Conservation (phyloP, 805 yeast genomes). For the Henningerozyma blattae region DNA sequence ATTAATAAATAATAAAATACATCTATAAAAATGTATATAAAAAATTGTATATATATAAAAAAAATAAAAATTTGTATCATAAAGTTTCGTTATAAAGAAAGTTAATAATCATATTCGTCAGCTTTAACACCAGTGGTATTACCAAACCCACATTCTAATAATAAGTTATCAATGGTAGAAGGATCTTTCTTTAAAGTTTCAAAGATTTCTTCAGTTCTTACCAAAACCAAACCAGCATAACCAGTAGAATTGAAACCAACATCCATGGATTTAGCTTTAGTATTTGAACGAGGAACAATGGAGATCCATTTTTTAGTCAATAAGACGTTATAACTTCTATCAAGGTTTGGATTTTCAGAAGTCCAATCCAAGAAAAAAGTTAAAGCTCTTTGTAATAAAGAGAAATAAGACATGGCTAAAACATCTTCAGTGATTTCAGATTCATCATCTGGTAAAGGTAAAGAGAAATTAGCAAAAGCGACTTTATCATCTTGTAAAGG, state of each 20-base stretch:
- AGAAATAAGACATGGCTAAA: slow-evolving; percentile 57
- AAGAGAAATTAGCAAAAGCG: slow-evolving; percentile 73
- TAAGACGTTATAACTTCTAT: slow-evolving; percentile 63
- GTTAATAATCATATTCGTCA: slow-evolving; percentile 49
- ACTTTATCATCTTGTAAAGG: slow-evolving; percentile 52
- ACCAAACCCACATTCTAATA: slow-evolving; percentile 57
- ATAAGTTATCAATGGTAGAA: slow-evolving; percentile 33
- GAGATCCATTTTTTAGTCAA: slow-evolving; percentile 78
- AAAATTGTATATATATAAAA: no score
- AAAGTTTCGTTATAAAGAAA: no score
- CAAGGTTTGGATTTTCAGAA: slow-evolving; percentile 13
- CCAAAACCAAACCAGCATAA: slow-evolving; percentile 63
- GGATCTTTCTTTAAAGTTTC: slow-evolving; percentile 37
- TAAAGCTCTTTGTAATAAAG: slow-evolving; percentile 59
- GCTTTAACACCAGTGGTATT: slow-evolving; percentile 40
- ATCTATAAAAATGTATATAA: no score
- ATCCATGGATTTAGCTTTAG: slow-evolving; percentile 34
- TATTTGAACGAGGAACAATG: slow-evolving; percentile 67
- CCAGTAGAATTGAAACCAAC: slow-evolving; percentile 72
- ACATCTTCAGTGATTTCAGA: slow-evolving; percentile 40
- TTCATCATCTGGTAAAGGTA: slow-evolving; percentile 42
- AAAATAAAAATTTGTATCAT: no score
- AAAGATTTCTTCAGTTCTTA: slow-evolving; percentile 50
- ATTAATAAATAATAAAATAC: no score
- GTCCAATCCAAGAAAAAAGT: slow-evolving; percentile 48